Base-by-base conservation (phyloP, 371 early-diverging fungal genomes). In the Mucor ambiguus region DNA sequence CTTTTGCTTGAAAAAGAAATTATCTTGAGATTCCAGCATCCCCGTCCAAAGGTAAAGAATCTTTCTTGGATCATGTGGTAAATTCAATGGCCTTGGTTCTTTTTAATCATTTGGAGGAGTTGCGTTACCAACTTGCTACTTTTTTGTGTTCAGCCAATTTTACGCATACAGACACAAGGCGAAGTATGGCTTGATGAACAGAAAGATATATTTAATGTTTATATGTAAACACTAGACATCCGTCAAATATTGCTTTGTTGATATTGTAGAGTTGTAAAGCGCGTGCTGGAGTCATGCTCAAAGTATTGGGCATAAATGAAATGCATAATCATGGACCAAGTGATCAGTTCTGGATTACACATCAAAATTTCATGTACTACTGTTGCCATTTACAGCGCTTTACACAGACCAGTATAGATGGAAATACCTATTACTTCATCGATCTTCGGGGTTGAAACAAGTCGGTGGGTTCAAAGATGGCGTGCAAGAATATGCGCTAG, bases 271-370 rank as follows among this genome's bases (percentile, higher is more conserved):
- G 0, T 14, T 41, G 18, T 14, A 5, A 41, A 18, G 0, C 6
- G 41, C 41, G 18, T 41, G 41, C 11, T 41, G 5, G 16, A 41
- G 41, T 41, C 18, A 18, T 5, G 14, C 41, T 41, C 41, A 18
- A 18, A 18, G 2, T 18, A 5, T 41, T 41, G 41, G 18, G 41
- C 18, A 41, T 41, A 3, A 41, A 41, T 41, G 14, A 18, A 41
- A 18, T 41, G 20, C 22, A 46, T 46, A 10, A 46, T 22, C 20
- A 3, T 46, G 9, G 41, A 46, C 46, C 46, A 22, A 22, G 46
- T 52, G 52, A 52, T 52, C 26, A 52, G 24, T 52, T 28, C 52
- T 52, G 52, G 24, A 52, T 52, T 52, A 52, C 52, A 52, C 52
- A 52, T 28, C 14, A 52, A 52, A 49, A 11, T 49, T 49, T 49